A percentile compares a stretch with the other conserved stretches of the same genome.
These are phyloP conservation scores for Cordyceps cicadae DNA, from an alignment of 2,329 filamentous ascomycete genomes.

Conservation along the genomic window DNA sequence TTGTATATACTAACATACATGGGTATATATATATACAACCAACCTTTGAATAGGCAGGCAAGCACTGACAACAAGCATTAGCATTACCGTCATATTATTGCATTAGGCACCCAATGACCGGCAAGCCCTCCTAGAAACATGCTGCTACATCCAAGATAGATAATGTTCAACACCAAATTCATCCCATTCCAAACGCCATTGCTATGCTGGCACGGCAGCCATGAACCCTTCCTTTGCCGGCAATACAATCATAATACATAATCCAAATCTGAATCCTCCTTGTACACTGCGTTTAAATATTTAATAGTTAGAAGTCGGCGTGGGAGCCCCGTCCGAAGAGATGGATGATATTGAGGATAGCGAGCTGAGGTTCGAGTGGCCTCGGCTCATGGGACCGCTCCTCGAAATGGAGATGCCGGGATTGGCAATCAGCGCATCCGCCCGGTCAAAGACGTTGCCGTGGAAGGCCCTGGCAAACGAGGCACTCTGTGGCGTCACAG, in stretches of 20 bases:
- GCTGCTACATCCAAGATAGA: conserved; percentile 2
- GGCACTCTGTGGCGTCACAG: conserved; percentile 56
- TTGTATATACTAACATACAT: not conserved
- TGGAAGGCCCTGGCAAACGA: conserved; percentile 48
- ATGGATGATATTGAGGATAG: conserved; percentile 34
- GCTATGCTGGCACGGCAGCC: conserved; percentile 9
- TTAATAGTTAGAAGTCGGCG: conserved; percentile 2
- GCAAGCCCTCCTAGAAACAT: not conserved
- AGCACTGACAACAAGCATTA: not conserved
- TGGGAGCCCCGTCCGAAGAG: conserved; percentile 28
- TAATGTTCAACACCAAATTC: not conserved
- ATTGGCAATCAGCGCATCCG: conserved; percentile 48
- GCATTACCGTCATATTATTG: not conserved
- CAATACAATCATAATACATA: conserved; percentile 12
- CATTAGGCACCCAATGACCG: not conserved
- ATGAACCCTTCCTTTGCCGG: not conserved
- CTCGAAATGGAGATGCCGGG: conserved; percentile 51
- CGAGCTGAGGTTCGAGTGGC: conserved; percentile 31
- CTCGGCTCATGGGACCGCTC: conserved; percentile 37
- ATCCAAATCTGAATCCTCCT: conserved; percentile 5
- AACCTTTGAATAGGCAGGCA: too few species aligned
- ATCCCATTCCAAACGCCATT: conserved; percentile 5
- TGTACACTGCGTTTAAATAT: not conserved
- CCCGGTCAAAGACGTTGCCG: conserved; percentile 52
- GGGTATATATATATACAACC: too few species aligned